phyloP scores from a whole-genome alignment of 441 rosid species.

The Adansonia gregorii region DNA sequence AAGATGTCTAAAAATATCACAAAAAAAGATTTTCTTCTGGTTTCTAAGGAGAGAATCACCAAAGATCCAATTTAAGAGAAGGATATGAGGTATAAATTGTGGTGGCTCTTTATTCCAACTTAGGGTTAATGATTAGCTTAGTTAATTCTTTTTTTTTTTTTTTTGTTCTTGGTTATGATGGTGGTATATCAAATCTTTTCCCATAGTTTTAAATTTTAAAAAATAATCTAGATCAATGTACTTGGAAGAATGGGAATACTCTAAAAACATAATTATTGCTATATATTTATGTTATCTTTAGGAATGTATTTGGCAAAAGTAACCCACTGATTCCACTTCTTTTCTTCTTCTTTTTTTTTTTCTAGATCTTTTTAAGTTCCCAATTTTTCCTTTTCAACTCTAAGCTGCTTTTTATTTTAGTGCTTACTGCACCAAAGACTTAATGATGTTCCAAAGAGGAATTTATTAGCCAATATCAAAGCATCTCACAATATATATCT shows the following conservation, averaged over 20 bases:
- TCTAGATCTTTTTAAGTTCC: conserved; percentile 19
- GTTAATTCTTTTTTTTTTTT: neutral
- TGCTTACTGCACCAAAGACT: conserved; percentile 39
- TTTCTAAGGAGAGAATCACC: conserved; percentile 18
- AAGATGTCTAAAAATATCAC: neutral
- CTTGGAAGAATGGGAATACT: conserved; percentile 25
- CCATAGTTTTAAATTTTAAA: conserved; percentile 16
- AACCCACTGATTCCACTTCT: conserved; percentile 30
- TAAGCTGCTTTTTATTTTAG: conserved; percentile 20
- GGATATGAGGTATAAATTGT: neutral
- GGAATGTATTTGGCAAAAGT: conserved; percentile 27
- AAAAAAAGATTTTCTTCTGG: conserved; percentile 19
- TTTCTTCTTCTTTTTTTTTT: conserved; percentile 21
- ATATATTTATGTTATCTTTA: conserved; percentile 23
- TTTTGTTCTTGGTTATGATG: conserved; percentile 3
- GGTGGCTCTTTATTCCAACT: conserved; percentile 21
- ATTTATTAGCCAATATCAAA: conserved; percentile 19
- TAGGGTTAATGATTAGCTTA: conserved; percentile 20
- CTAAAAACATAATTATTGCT: conserved; percentile 31
- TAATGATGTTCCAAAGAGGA: conserved; percentile 22
- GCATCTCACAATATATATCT: neutral
- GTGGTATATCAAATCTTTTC: conserved; percentile 15
- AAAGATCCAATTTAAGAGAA: conserved; percentile 10
- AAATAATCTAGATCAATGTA: conserved; percentile 28
- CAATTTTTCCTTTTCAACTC: neutral